A percentile compares a stretch with the other conserved stretches of the same genome.
phyloP scores from a whole-genome alignment of 2,329 filamentous ascomycete species.

The Colletotrichum sp. region DNA sequence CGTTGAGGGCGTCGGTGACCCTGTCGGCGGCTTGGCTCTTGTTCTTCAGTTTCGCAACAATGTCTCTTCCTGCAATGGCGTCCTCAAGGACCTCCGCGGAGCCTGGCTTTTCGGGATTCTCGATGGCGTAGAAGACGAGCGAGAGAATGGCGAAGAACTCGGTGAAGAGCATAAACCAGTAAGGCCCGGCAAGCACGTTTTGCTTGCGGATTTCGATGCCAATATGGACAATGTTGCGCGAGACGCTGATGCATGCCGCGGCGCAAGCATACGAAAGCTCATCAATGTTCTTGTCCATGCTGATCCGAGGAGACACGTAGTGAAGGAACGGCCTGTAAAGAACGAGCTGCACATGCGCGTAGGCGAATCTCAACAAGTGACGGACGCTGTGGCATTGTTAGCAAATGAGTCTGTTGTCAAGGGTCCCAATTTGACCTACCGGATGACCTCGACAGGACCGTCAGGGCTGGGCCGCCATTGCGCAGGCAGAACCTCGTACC shows the following conservation, averaged over 20 bases:
- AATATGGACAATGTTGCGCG: constrained; percentile 79
- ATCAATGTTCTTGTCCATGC: constrained; percentile 65
- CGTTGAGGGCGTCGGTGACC: constrained; percentile 78
- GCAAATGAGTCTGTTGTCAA: neutral
- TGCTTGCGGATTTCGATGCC: constrained; percentile 78
- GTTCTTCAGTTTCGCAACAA: constrained; percentile 78
- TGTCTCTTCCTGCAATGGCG: constrained; percentile 82
- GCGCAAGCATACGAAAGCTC: constrained; percentile 80
- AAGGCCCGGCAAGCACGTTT: constrained; percentile 77
- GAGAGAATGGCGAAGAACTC: constrained; percentile 84
- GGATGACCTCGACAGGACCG: constrained; percentile 73
- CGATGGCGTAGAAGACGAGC: constrained; percentile 78
- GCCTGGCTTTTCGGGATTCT: constrained; percentile 78
- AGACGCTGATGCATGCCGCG: constrained; percentile 65
- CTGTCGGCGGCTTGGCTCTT: constrained; percentile 89
- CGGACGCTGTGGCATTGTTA: constrained; percentile 55
- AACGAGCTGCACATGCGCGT: constrained; percentile 82
- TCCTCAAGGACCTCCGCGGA: constrained; percentile 84
- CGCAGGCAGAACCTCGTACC: constrained; percentile 72
- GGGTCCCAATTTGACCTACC: constrained; percentile 57
- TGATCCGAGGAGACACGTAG: constrained; percentile 73
- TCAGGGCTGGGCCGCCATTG: constrained; percentile 82
- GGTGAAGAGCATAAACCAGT: constrained; percentile 88
- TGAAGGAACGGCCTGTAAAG: constrained; percentile 85
- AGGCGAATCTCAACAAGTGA: constrained; percentile 79